These are phyloP conservation scores for Rhodotorula sp. DNA, from an alignment of 1,284 basidiomycete species.

Conservation along the genomic window DNA sequence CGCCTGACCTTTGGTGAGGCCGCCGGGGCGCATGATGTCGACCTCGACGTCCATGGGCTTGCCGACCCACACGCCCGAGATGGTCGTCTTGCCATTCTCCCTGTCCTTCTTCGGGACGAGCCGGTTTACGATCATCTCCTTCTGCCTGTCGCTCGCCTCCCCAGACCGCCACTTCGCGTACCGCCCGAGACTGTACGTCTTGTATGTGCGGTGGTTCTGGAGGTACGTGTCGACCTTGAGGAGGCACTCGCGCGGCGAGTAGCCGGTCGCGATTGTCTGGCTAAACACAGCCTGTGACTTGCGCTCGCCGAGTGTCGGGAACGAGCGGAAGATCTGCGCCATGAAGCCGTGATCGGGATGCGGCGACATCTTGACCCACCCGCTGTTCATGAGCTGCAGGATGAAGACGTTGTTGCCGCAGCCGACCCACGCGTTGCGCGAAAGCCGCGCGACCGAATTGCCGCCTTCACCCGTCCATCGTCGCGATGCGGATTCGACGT, in stretches of 20 bases:
- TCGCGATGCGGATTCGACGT: no score
- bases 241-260: background rate
- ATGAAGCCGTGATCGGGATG: background rate
- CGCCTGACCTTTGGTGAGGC: slow-evolving; percentile 72
- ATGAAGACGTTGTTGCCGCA: slow-evolving; percentile 74
- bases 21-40: slow-evolving; percentile 22
- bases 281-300: background rate
- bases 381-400: slow-evolving; percentile 72
- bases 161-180: slow-evolving; percentile 61
- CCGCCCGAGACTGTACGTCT: no score
- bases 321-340: slow-evolving; percentile 2
- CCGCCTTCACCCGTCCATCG: no score
- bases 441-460: slow-evolving; percentile 3
- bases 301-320: background rate
- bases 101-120: slow-evolving; percentile 50
- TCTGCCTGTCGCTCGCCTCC: slow-evolving; percentile 67
- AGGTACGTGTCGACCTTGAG: background rate
- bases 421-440: slow-evolving; percentile 68
- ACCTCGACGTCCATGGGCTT: slow-evolving; percentile 10
- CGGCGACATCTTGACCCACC: slow-evolving; percentile 64
- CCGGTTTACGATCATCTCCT: slow-evolving; percentile 61
- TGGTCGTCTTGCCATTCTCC: slow-evolving; percentile 32
- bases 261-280: background rate
- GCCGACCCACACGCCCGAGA: slow-evolving; percentile 44
- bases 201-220: no score